Evolutionary conservation across 2,329 filamentous ascomycete genomes (phyloP).

Genomic region (Fusarium subglutinans): DNA sequence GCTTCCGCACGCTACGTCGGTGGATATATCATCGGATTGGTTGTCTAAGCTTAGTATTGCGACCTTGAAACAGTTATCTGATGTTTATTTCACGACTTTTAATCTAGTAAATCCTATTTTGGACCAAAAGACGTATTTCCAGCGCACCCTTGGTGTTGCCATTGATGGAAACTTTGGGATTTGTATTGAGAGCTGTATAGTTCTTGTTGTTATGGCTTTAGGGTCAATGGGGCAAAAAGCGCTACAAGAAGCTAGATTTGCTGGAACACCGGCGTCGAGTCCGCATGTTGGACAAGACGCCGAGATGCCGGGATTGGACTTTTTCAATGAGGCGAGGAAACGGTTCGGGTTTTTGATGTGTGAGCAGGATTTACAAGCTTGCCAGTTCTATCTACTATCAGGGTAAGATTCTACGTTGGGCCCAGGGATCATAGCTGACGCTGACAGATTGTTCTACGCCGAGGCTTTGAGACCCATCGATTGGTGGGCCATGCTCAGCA

Average conservation of each 20-base stretch:
- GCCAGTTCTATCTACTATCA: conserved; percentile 22
- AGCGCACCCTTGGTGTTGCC: conserved; percentile 18
- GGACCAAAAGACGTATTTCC: conserved; percentile 33
- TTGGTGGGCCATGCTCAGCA: conserved; percentile 33
- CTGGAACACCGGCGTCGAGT: background rate
- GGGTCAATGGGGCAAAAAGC: conserved; percentile 14
- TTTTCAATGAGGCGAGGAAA: conserved; percentile 30
- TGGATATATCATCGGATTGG: conserved; percentile 6
- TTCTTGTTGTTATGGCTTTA: conserved; percentile 18
- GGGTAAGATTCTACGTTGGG: no score
- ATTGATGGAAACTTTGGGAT: conserved; percentile 27
- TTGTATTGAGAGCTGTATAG: conserved; percentile 26
- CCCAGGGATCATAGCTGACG: no score
- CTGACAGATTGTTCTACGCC: conserved; percentile 15
- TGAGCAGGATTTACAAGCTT: conserved; percentile 22
- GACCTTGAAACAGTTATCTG: conserved; percentile 23
- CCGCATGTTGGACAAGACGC: background rate
- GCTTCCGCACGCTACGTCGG: conserved; percentile 1
- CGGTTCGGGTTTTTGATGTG: conserved; percentile 28
- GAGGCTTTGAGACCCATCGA: conserved; percentile 23
- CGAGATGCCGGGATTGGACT: conserved; percentile 13
- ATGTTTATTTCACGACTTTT: conserved; percentile 26
- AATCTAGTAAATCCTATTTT: conserved; percentile 20
- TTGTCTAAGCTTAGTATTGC: background rate
- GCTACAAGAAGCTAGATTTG: conserved; percentile 2